phyloP scores from a whole-genome alignment of 140 eudicot species.

The Flaveria floridana region DNA sequence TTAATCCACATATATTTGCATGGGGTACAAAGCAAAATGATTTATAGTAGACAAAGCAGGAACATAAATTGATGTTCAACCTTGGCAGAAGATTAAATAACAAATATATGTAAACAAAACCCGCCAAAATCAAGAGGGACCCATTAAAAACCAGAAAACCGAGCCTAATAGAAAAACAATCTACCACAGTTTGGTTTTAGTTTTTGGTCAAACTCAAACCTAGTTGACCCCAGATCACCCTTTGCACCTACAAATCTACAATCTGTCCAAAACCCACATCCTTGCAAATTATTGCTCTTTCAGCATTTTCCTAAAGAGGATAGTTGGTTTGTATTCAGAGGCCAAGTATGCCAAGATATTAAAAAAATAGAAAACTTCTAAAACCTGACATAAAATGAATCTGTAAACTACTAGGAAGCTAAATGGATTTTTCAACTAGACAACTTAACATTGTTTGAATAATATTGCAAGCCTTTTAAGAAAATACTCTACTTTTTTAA shows the following conservation, averaged over 20 bases:
- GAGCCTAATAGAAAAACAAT: no score
- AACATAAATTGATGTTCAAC: not conserved
- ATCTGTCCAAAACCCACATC: not conserved
- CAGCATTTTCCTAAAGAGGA: not conserved
- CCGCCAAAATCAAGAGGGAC: no score
- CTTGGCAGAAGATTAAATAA: not conserved
- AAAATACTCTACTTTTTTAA: not conserved
- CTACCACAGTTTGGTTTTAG: no score
- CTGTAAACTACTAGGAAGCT: slow-evolving; percentile 14
- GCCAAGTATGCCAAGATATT: not conserved
- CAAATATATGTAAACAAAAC: not conserved
- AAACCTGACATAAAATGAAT: not conserved
- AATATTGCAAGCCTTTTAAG: not conserved
- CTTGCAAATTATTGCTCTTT: not conserved
- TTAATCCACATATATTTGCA: not conserved
- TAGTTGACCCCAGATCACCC: not conserved
- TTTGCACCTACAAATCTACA: not conserved
- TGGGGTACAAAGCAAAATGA: not conserved
- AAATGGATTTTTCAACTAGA: slow-evolving; percentile 3
- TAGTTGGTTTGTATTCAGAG: not conserved
- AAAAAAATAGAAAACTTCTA: not conserved
- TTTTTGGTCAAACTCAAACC: not conserved
- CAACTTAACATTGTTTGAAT: not conserved
- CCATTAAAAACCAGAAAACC: no score
- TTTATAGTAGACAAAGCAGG: not conserved